Percentiles rank a stretch among this genome's conserved stretches.
Conservation (phyloP, 148 eudicot genomes). For the Spergularia bocconei region DNA sequence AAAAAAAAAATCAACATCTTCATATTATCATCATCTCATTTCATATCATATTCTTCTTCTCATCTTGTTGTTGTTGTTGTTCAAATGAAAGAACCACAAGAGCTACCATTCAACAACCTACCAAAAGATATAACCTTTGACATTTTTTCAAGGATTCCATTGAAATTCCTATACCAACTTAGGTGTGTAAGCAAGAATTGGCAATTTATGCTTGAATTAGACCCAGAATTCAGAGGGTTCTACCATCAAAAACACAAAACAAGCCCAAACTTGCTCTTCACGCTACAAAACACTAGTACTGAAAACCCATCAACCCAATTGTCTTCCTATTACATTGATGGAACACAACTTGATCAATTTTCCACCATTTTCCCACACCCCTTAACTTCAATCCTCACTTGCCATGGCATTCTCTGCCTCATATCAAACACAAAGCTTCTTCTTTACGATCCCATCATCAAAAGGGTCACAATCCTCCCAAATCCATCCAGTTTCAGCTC, state of each 20-base stretch:
- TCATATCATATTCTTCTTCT: conserved; percentile 2
- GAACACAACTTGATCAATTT: conserved; percentile 23
- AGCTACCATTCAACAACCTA: conserved; percentile 25
- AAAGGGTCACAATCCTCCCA: conserved; percentile 21
- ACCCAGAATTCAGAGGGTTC: conserved; percentile 30
- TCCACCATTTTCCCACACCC: conserved; percentile 22
- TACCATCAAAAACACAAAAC: conserved; percentile 38
- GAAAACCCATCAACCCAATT: conserved; percentile 26
- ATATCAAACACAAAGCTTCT: conserved; percentile 17
- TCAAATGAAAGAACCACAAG: conserved; percentile 10
- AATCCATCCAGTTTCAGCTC: conserved; percentile 23
- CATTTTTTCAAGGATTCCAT: conserved; percentile 34
- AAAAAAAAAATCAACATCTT: conserved; percentile 13
- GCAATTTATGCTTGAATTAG: conserved; percentile 8
- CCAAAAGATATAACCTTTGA: conserved; percentile 42
- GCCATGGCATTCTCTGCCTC: conserved; percentile 33
- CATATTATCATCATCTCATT: not conserved
- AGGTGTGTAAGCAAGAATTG: conserved; percentile 31
- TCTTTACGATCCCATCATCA: conserved; percentile 34
- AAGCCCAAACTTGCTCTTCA: conserved; percentile 33
- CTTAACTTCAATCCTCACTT: conserved; percentile 23
- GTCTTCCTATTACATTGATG: conserved; percentile 29
- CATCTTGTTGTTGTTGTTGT: not conserved
- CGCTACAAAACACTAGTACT: conserved; percentile 14
- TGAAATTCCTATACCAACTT: conserved; percentile 28